Conservation (phyloP, 2,329 filamentous ascomycete species). For the Capronia coronata region DNA sequence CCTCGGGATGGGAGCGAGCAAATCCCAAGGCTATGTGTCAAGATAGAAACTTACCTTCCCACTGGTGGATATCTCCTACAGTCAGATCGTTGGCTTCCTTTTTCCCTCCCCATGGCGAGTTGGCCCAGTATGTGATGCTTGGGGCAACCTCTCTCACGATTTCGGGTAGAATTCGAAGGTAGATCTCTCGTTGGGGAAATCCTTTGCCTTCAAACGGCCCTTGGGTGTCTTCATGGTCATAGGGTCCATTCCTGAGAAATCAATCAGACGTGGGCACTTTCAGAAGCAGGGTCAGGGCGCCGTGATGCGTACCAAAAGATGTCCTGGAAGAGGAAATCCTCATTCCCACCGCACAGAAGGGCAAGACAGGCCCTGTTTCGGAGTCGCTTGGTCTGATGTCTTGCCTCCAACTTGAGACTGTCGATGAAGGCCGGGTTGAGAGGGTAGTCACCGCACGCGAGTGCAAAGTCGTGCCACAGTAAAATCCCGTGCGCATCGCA, state of each 20-base stretch:
- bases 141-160: conserved; percentile 63
- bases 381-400: too few relatives aligned
- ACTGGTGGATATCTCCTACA: conserved; percentile 86
- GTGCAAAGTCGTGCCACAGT: conserved; percentile 87
- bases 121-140: conserved; percentile 65
- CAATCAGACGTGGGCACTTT: too few relatives aligned
- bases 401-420: conserved; percentile 60
- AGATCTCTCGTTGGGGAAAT: conserved; percentile 91
- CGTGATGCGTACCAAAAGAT: too few relatives aligned
- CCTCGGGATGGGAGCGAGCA: too few relatives aligned
- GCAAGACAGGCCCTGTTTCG: too few relatives aligned
- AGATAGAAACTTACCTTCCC: conserved; percentile 52
- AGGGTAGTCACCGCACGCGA: conserved; percentile 71
- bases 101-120: conserved; percentile 78
- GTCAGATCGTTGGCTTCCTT: conserved; percentile 66
- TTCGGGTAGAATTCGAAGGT: conserved; percentile 78
- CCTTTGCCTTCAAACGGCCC: too few relatives aligned
- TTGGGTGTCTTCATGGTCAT: too few relatives aligned
- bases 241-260: too few relatives aligned
- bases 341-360: too few relatives aligned
- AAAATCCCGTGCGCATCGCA: conserved; percentile 73
- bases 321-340: too few relatives aligned
- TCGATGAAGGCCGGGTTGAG: conserved; percentile 56
- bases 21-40: too few relatives aligned
- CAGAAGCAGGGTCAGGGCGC: too few relatives aligned